A percentile compares a stretch with the other conserved stretches of the same genome.
Evolutionary conservation across 176 grass and related monocot genomes (phyloP).

Genomic region (Oryza rufipogon): DNA sequence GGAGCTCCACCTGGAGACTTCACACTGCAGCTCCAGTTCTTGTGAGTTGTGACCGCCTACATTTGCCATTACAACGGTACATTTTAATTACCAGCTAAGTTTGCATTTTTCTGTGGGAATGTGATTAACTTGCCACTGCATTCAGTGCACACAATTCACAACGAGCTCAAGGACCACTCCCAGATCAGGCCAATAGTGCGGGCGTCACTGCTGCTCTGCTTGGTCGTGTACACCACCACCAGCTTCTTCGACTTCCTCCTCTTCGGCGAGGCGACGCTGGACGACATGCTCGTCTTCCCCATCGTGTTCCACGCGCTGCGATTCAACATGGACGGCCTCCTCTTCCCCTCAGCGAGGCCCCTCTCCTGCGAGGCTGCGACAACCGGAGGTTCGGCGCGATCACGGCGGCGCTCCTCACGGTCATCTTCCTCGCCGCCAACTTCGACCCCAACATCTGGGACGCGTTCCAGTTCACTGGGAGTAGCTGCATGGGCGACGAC

Average conservation of each 20-base stretch:
- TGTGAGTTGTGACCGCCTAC: conserved; percentile 71
- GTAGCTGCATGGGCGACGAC: too few species aligned
- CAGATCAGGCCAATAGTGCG: conserved; percentile 85
- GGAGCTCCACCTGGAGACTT: conserved; percentile 73
- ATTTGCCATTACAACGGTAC: conserved; percentile 97
- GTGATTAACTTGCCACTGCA: too few species aligned
- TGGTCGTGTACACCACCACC: conserved; percentile 69
- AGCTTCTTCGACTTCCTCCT: conserved; percentile 93
- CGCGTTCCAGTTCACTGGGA: conserved; percentile 93
- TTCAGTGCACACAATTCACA: conserved; percentile 69
- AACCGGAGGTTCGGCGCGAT: conserved; percentile 61
- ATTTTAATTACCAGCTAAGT: neutral
- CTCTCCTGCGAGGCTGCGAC: conserved; percentile 29
- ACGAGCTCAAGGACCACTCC: conserved; percentile 66
- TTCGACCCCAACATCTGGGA: conserved; percentile 92
- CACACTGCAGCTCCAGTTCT: conserved; percentile 82
- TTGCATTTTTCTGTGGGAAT: neutral
- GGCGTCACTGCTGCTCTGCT: conserved; percentile 65
- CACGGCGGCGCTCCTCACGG: conserved; percentile 52
- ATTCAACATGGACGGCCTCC: conserved; percentile 82
- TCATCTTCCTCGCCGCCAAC: conserved; percentile 77
- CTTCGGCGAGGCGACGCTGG: conserved; percentile 73
- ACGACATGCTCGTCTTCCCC: conserved; percentile 97
- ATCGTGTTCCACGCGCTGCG: conserved; percentile 91
- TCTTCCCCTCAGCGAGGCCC: conserved; percentile 58